Evolutionary conservation across 805 yeast genomes (phyloP).

Genomic region (Wickerhamomyces alni): DNA sequence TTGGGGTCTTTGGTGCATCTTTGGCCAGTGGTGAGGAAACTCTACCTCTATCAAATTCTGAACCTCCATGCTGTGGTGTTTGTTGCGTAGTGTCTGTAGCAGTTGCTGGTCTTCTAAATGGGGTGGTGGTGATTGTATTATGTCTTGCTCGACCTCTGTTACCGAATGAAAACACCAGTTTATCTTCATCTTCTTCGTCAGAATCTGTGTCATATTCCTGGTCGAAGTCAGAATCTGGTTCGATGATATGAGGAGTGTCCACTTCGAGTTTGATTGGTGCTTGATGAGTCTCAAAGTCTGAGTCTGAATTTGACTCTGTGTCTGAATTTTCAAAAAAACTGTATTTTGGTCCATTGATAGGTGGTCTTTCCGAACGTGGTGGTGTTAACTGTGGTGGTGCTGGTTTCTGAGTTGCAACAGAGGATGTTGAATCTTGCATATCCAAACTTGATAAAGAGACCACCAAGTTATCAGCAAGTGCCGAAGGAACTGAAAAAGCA

Average conservation of each 20-base stretch:
- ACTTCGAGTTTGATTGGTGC: constrained; percentile 2
- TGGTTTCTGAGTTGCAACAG: constrained; percentile 7
- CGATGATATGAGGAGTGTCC: neutral
- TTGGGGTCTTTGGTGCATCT: constrained; percentile 29
- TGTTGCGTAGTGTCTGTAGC: neutral
- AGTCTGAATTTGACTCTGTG: constrained; percentile 11
- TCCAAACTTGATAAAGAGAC: neutral
- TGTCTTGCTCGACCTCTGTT: constrained; percentile 20
- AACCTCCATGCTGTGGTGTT: neutral
- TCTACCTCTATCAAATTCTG: no score
- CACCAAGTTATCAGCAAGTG: constrained; percentile 7
- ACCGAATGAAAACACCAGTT: constrained; percentile 5
- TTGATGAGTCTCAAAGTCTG: constrained; percentile 7
- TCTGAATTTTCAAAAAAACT: constrained; percentile 20
- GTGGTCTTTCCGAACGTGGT: neutral
- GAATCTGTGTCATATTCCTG: constrained; percentile 11
- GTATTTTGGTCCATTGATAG: constrained; percentile 16
- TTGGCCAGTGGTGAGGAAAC: constrained; percentile 29
- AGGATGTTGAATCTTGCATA: neutral
- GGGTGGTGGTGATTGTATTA: constrained; percentile 2
- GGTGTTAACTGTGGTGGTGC: neutral
- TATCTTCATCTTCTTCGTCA: constrained; percentile 15
- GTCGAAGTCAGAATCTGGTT: constrained; percentile 7
- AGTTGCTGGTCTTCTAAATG: constrained; percentile 12
- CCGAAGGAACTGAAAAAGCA: constrained; percentile 12